phyloP scores from a whole-genome alignment of 768 basidiomycete species.

The Russula virescens region DNA sequence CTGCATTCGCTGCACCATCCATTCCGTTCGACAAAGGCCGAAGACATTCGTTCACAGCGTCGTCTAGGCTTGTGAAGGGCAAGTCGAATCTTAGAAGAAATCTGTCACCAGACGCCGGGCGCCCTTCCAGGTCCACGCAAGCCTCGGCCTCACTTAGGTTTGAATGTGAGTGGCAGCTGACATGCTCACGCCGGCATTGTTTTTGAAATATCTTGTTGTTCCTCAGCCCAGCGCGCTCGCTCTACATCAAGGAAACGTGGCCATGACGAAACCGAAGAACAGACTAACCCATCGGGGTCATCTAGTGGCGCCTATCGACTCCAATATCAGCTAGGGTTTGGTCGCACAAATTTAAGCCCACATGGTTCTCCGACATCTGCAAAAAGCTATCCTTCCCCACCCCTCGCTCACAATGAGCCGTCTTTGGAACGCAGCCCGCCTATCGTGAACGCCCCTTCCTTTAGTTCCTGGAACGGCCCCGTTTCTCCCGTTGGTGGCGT shows the following conservation, averaged over 20 bases:
- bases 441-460: constrained; percentile 39
- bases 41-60: constrained; percentile 23
- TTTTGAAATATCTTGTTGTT: constrained; percentile 8
- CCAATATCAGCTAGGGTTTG: constrained; percentile 30
- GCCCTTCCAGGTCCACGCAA: constrained; percentile 29
- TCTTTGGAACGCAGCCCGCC: constrained; percentile 53
- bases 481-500: constrained; percentile 18
- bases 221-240: constrained; percentile 59
- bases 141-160: constrained; percentile 28
- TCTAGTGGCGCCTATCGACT: constrained; percentile 24
- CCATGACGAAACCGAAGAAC: constrained; percentile 55
- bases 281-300: constrained; percentile 35
- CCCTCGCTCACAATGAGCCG: constrained; percentile 46
- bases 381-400: constrained; percentile 61
- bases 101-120: constrained; percentile 31
- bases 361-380: constrained; percentile 74
- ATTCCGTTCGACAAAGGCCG: constrained; percentile 20
- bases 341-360: constrained; percentile 45
- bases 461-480: constrained; percentile 26
- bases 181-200: not conserved
- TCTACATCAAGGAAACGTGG: constrained; percentile 72
- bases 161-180: constrained; percentile 30
- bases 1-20: constrained; percentile 2
- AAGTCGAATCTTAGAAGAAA: constrained; percentile 30
- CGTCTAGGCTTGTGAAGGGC: constrained; percentile 22